Percentiles rank a stretch among this genome's conserved stretches.
Evolutionary conservation across 148 eudicot species (phyloP).

Genomic region (Fagopyrum esculentum): DNA sequence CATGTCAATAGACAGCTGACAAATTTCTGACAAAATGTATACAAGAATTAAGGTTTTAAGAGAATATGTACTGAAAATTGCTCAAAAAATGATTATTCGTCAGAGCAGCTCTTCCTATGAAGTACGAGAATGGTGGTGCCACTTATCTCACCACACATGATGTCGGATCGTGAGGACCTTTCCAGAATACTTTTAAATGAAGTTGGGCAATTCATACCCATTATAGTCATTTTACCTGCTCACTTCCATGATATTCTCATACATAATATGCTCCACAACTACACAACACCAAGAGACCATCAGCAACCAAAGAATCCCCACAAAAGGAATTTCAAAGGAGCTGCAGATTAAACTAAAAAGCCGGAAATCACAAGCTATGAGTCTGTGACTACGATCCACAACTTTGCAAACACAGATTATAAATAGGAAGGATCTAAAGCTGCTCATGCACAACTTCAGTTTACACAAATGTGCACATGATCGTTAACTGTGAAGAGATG

Average conservation of each 20-base stretch:
- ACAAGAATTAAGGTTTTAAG: neutral
- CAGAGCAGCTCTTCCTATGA: neutral
- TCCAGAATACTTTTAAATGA: neutral
- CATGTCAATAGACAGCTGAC: neutral
- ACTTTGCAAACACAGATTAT: neutral
- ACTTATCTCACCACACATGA: neutral
- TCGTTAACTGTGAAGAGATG: neutral
- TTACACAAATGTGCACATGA: neutral
- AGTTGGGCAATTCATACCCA: neutral
- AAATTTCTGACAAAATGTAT: neutral
- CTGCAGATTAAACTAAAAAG: neutral
- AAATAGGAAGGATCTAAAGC: neutral
- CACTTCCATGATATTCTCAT: no score
- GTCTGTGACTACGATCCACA: neutral
- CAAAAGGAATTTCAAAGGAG: neutral
- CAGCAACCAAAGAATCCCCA: neutral
- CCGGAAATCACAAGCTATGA: neutral
- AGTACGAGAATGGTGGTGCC: neutral
- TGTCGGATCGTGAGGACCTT: neutral
- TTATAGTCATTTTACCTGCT: no score
- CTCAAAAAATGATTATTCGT: neutral
- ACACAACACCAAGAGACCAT: neutral
- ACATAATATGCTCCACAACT: no score
- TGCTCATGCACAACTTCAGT: neutral
- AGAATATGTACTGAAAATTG: neutral